phyloP scores from a whole-genome alignment of 2,329 filamentous ascomycete species.

The Cladobotryum protrusum region DNA sequence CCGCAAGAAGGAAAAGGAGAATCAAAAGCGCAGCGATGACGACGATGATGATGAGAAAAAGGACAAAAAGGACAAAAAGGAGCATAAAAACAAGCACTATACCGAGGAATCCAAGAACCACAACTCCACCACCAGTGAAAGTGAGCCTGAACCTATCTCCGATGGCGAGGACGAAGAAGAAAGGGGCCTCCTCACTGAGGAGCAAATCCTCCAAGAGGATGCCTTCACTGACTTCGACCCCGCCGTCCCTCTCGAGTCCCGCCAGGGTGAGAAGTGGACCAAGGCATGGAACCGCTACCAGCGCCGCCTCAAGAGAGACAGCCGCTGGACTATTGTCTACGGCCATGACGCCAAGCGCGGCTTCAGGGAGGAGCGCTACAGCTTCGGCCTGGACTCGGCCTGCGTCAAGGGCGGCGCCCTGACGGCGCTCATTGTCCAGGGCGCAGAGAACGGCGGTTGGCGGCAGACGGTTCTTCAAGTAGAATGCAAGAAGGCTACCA shows the following conservation, averaged over 20 bases:
- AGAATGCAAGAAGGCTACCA: constrained; percentile 25
- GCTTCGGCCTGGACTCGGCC: constrained; percentile 77
- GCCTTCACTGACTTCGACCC: constrained; percentile 24
- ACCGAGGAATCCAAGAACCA: constrained; percentile 4
- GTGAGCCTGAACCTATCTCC: too few species aligned
- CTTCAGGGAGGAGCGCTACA: constrained; percentile 56
- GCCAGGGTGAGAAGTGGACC: constrained; percentile 60
- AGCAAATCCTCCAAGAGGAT: constrained; percentile 10
- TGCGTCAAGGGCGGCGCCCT: constrained; percentile 72
- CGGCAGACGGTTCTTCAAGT: constrained; percentile 36
- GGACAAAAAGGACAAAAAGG: constrained; percentile 18
- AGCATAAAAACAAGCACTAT: constrained; percentile 14
- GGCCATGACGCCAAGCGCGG: constrained; percentile 77
- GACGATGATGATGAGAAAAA: background rate
- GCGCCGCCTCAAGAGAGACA: constrained; percentile 21
- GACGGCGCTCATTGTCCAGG: constrained; percentile 70
- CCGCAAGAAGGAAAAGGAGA: constrained; percentile 28
- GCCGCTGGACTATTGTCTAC: constrained; percentile 67
- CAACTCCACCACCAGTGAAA: too few species aligned
- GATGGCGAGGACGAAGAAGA: background rate
- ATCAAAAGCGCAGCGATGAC: background rate
- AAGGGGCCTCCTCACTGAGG: background rate
- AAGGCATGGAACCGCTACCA: constrained; percentile 54
- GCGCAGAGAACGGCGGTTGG: constrained; percentile 26
- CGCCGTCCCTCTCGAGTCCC: constrained; percentile 34